Evolutionary conservation across 2,329 filamentous ascomycete species (phyloP), one percentile per base, ranked within the genome.

Genomic region (Alternaria alternata): DNA sequence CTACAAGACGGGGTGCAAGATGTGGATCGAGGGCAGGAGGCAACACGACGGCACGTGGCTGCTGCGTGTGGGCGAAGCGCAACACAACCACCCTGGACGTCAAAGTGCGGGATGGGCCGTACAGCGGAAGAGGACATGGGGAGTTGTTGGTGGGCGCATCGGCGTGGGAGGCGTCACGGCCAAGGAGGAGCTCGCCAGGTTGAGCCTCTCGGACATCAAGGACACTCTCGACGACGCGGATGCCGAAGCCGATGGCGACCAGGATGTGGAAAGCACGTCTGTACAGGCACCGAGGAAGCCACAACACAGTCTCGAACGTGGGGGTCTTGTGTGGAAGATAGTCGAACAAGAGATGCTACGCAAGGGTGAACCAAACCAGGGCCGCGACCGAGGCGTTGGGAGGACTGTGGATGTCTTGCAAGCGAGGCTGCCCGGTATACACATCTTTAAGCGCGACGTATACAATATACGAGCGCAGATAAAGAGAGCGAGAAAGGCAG

Each of bases 401-500:
- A 57, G 72, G 1, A 77, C 75, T 1, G 72, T 77, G 3, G 67
- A 71, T 28, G 69, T 75, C 3, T 66, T 77, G 1, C 61, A 77
- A 28, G 66, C 70, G 9, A 57, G 64, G 20, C 58, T 76, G 2
- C 74, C 75, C 0, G 74, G 74, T 1, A 76, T 77, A 34, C 70
- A 70, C 49, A 77, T 77, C 39, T 75, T 75, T 61, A 76, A 77
- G 61, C 71, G 75, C 44, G 75, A 77, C 52, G 69, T 77, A 7
- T 77, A 77, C 57, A 77, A 77, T 32, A 75, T 76, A 30, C 69
- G 74, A 2, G 73, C 75, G 7, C 71, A 76, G 51, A 76, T 77
- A 57, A 76, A 74, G 58, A 61, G 72, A 5, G 67, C 71, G 1
- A 56, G 72, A 3, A 76, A 75, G 54, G 69, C 71, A 12, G 71